Evolutionary conservation across 2,329 filamentous ascomycete species (phyloP).

Genomic region (Fusarium verrucosum): DNA sequence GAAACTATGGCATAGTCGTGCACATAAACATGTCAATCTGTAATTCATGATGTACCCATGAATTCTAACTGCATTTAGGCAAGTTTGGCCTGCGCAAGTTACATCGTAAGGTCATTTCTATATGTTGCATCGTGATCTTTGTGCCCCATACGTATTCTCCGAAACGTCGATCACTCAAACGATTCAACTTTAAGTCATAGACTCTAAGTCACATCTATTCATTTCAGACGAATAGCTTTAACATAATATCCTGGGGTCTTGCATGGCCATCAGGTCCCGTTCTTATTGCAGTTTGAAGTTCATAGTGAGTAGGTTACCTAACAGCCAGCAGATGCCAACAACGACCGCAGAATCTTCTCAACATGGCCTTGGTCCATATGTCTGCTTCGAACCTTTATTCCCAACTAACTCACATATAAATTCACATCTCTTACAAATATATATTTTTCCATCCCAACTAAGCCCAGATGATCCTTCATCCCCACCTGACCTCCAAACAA

Average conservation of each 20-base stretch:
- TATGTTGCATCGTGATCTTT: background rate
- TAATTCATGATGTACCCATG: too few species aligned
- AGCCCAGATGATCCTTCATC: slow-evolving; percentile 15
- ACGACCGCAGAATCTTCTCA: background rate
- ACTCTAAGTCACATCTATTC: background rate
- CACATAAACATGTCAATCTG: too few species aligned
- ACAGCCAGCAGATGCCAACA: background rate
- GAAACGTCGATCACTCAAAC: background rate
- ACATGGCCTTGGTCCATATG: background rate
- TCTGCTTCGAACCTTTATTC: background rate
- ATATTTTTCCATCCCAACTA: background rate
- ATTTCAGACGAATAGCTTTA: background rate
- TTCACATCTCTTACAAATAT: background rate
- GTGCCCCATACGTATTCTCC: background rate
- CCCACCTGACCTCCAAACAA: slow-evolving; percentile 36
- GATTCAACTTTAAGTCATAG: background rate
- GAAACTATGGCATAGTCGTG: too few species aligned
- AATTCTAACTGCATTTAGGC: too few species aligned
- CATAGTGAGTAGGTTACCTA: too few species aligned
- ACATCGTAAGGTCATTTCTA: background rate
- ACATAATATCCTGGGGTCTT: background rate
- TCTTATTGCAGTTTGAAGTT: background rate
- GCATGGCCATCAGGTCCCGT: background rate
- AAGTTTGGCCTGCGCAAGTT: background rate
- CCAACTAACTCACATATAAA: background rate